phyloP scores from a whole-genome alignment of 192 early-diverging fungal genomes.

The Spizellomyces punctatus region DNA sequence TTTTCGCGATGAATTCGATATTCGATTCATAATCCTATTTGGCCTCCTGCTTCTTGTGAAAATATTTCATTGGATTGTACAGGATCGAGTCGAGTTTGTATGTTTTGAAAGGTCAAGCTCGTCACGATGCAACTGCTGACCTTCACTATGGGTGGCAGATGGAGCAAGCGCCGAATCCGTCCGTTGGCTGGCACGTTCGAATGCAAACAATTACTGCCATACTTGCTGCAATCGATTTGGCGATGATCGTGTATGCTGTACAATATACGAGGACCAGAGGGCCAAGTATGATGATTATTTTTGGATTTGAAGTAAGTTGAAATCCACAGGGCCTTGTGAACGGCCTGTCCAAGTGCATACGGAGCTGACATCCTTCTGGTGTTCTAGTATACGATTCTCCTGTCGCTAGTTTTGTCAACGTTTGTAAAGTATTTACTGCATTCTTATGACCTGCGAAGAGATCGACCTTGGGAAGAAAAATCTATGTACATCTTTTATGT shows the following conservation, averaged over 20 bases:
- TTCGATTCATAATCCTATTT: constrained; percentile 81
- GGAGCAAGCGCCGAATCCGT: constrained; percentile 75
- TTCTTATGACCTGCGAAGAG: constrained; percentile 75
- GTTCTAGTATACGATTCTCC: constrained; percentile 83
- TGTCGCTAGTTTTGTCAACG: constrained; percentile 73
- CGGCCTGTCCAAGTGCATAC: not conserved
- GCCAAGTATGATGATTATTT: constrained; percentile 94
- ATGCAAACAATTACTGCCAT: constrained; percentile 69
- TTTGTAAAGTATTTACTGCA: constrained; percentile 87
- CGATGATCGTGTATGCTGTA: constrained; percentile 74
- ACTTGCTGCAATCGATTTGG: constrained; percentile 70
- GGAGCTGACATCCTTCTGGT: not conserved
- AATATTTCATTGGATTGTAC: constrained; percentile 95
- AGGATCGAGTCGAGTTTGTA: constrained; percentile 88
- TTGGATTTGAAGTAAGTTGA: constrained; percentile 87
- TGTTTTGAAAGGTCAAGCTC: constrained; percentile 24
- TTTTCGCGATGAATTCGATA: constrained; percentile 93
- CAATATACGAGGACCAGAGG: constrained; percentile 65
- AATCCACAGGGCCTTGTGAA: not conserved
- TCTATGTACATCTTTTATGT: constrained; percentile 89
- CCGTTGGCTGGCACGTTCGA: constrained; percentile 68
- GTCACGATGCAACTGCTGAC: not conserved
- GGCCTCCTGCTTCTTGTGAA: constrained; percentile 88
- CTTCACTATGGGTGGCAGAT: constrained; percentile 59
- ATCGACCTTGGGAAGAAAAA: constrained; percentile 91